Percentiles rank a stretch among this genome's conserved stretches.
phyloP scores from a whole-genome alignment of 192 early-diverging fungal species.

The Entomortierella parvispora region DNA sequence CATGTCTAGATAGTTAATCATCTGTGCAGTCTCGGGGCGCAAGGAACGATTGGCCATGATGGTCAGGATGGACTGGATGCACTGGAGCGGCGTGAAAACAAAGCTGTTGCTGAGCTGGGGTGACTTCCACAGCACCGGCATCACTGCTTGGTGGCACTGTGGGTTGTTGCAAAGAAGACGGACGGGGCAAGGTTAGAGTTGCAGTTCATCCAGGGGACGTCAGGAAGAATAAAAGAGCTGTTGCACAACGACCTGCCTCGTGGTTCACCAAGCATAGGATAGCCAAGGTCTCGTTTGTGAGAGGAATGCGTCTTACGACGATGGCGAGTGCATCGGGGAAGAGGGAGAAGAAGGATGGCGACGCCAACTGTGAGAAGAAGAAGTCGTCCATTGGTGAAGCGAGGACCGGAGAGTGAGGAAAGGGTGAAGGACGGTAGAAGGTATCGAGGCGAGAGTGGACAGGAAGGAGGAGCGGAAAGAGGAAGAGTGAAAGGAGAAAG shows the following conservation, averaged over 20 bases:
- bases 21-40: background rate
- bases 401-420: background rate
- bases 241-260: conserved; percentile 14
- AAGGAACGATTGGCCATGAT: conserved; percentile 10
- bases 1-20: conserved; percentile 29
- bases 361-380: background rate
- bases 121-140: conserved; percentile 19
- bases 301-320: conserved; percentile 1
- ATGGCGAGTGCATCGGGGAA: conserved; percentile 41
- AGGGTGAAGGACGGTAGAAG: background rate
- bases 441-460: background rate
- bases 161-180: background rate
- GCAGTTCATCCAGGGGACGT: background rate
- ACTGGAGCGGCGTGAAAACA: conserved; percentile 39
- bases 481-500: background rate
- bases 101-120: conserved; percentile 33
- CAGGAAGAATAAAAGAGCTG: background rate
- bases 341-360: conserved; percentile 39
- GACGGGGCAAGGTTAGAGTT: background rate
- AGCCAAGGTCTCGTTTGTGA: conserved; percentile 28
- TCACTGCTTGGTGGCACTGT: conserved; percentile 34
- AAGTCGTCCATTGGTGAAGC: conserved; percentile 10
- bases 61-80: conserved; percentile 30
- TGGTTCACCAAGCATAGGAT: conserved; percentile 35
- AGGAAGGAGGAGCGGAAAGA: background rate